Evolutionary conservation across 2,329 filamentous ascomycete species (phyloP).

Genomic region (Cryphonectria naterciae): DNA sequence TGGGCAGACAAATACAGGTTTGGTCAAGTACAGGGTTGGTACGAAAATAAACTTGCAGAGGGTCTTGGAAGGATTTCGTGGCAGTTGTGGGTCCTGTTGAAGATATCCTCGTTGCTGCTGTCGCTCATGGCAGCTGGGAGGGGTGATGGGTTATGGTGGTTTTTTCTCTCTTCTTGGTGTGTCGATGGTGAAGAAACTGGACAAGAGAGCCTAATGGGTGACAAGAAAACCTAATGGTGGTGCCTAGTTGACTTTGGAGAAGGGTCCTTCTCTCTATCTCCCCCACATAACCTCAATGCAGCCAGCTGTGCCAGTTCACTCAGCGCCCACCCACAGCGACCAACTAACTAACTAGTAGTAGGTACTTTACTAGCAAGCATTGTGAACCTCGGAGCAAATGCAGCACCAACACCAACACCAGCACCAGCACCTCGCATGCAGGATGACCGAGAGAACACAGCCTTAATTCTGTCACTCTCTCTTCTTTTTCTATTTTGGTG

Average conservation of each 20-base stretch:
- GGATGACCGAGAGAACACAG: no score
- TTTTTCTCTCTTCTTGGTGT: background rate
- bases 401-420: background rate
- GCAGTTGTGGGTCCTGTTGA: constrained; percentile 3
- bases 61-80: background rate
- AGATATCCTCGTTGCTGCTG: constrained; percentile 2
- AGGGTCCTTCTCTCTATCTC: background rate
- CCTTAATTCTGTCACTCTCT: no score
- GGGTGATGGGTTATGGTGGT: background rate
- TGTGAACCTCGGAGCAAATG: background rate
- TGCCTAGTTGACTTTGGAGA: background rate
- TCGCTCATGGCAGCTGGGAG: background rate
- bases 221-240: background rate
- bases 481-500: background rate
- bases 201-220: background rate
- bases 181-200: constrained; percentile 11
- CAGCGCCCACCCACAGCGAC: background rate
- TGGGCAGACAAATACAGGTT: constrained; percentile 8
- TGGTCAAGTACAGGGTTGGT: background rate
- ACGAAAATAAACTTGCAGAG: constrained; percentile 4
- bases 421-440: no score
- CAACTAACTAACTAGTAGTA: no score
- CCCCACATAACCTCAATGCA: background rate
- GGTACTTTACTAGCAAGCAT: background rate
- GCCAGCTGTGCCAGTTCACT: background rate